Evolutionary conservation across 2,329 filamentous ascomycete species (phyloP).

Genomic region (Stromatinia cepivora): DNA sequence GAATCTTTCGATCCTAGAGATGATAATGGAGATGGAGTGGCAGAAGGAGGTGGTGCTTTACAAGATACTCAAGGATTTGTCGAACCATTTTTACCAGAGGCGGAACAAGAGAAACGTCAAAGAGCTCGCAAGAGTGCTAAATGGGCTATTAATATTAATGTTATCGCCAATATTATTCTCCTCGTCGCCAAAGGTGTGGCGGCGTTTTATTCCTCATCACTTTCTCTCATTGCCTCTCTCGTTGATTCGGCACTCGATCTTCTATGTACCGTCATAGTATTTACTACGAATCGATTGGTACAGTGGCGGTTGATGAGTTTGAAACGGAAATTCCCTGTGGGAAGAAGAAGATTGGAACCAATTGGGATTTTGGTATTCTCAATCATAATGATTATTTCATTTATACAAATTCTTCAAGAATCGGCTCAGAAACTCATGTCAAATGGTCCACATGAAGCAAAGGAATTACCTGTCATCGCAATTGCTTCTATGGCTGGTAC

Average conservation of each 20-base stretch:
- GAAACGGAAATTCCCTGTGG: slow-evolving; percentile 56
- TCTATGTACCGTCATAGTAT: slow-evolving; percentile 60
- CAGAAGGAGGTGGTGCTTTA: slow-evolving; percentile 53
- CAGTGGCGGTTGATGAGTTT: slow-evolving; percentile 55
- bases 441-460: slow-evolving; percentile 44
- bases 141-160: slow-evolving; percentile 61
- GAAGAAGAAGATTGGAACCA: slow-evolving; percentile 54
- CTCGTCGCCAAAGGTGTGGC: slow-evolving; percentile 55
- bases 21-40: slow-evolving; percentile 55
- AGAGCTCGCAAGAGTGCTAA: slow-evolving; percentile 51
- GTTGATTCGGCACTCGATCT: slow-evolving; percentile 60
- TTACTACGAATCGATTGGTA: slow-evolving; percentile 57
- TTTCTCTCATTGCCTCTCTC: slow-evolving; percentile 59
- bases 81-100: slow-evolving; percentile 55
- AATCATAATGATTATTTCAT: slow-evolving; percentile 63
- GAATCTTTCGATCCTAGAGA: slow-evolving; percentile 59
- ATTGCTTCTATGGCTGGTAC: slow-evolving; percentile 57
- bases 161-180: slow-evolving; percentile 56
- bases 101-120: slow-evolving; percentile 51
- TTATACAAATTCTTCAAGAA: slow-evolving; percentile 59
- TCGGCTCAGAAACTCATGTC: slow-evolving; percentile 56
- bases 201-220: slow-evolving; percentile 53
- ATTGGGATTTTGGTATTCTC: slow-evolving; percentile 60
- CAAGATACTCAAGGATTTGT: slow-evolving; percentile 51
- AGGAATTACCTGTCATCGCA: slow-evolving; percentile 50